Evolutionary conservation across 1,284 basidiomycete genomes (phyloP), one percentile per base, ranked within the genome.

Genomic region (Sanghuangporus sanghuang): DNA sequence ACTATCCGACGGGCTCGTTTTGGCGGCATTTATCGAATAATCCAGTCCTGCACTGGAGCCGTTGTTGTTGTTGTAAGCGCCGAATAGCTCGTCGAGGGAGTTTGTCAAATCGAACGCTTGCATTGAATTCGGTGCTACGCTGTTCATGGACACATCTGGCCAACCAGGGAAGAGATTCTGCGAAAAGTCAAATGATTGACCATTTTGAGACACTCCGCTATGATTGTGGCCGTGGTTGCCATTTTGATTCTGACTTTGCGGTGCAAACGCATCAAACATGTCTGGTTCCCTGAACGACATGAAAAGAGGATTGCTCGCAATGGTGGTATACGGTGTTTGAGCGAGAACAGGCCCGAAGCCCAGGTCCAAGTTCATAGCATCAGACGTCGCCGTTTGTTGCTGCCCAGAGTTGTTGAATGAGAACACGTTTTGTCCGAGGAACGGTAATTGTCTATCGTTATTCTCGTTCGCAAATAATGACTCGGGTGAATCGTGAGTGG

Each of bases 251-350:
- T 59, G 57, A 44, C 23, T 18, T 39, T 40, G 39, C 9, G 21
- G 56, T 6, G 18, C 39, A 4, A 57, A 39, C 6, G 39, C 8
- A 42, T 50, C 44, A 39, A 67, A 62, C 18, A 67, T 62, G 64
- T 85, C 84, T 1, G 81, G 79, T 56, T 90, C 87, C 9, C 85
- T 82, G 70, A 88, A 88, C n/a, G 90, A 90, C 79, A 89, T 90
- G 78, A 87, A 91, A 73, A 85, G 80, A 1, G 90, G 89, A 67
- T 91, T 91, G 73, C 80, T 87, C 56, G 89, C 88, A 64, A 93
- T 87, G 3, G 87, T 90, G 64, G 86, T 90, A 72, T 85, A 90
- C 3, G 82, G 81, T 48, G 75, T 77, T 40, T 65, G 60, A 14
- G 68, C 56, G 32, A 59, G 44, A 49, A 65, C 63, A 36, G 68